These are phyloP conservation scores for Hanseniaspora mollemarum DNA, from an alignment of 805 yeast species.

Conservation along the genomic window DNA sequence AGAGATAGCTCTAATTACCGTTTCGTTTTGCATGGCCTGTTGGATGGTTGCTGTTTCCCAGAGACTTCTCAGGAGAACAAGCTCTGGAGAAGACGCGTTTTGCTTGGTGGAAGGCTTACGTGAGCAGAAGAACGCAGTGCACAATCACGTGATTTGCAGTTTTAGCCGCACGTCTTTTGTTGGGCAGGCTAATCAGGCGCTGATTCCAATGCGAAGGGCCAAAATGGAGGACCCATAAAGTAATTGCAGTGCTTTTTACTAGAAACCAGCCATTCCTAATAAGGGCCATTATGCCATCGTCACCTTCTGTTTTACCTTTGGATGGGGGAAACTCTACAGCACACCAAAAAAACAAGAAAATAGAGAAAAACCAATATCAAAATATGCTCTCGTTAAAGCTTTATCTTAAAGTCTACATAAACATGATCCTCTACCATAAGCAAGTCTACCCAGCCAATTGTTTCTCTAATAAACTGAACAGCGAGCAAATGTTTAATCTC, in stretches of 20 bases:
- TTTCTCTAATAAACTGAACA: conserved; percentile 27
- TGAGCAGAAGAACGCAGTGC: no score
- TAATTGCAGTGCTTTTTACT: neutral
- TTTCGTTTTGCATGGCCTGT: neutral
- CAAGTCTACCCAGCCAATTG: conserved; percentile 31
- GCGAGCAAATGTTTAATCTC: conserved; percentile 35
- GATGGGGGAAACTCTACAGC: neutral
- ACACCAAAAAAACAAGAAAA: neutral
- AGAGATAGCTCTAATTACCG: conserved; percentile 32
- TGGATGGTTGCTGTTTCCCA: neutral
- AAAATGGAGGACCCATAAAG: neutral
- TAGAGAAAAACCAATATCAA: conserved; percentile 1
- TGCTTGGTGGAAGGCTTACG: no score
- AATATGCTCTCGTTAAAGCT: conserved; percentile 22
- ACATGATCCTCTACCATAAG: conserved; percentile 30
- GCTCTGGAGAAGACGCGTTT: no score
- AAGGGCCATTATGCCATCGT: neutral
- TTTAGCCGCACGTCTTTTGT: no score
- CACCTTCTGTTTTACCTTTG: neutral
- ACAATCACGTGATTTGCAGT: no score
- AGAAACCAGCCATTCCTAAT: neutral
- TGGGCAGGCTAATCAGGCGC: no score
- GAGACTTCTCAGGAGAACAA: no score
- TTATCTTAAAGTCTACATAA: conserved; percentile 32
- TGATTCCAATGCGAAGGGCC: no score